These are phyloP conservation scores for Linum lewisii DNA, from an alignment of 345 rosid species.

Conservation along the genomic window DNA sequence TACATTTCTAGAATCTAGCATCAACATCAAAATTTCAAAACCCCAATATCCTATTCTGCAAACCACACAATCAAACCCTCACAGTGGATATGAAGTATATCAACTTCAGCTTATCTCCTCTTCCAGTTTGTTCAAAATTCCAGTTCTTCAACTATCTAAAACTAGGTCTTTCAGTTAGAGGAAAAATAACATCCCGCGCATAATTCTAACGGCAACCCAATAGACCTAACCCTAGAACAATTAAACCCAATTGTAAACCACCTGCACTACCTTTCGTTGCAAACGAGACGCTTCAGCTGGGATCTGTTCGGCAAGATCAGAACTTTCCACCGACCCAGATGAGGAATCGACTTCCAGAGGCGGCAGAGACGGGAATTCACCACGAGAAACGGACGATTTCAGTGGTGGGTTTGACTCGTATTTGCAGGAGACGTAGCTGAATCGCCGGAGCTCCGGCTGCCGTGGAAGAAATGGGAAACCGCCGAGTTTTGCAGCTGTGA, in stretches of 20 bases:
- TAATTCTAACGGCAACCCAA: neutral
- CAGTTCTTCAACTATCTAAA: neutral
- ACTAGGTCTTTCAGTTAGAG: neutral
- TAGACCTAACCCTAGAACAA: neutral
- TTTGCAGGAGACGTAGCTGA: conserved; percentile 33
- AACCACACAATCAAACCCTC: neutral
- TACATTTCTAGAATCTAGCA: neutral
- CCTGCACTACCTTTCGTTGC: conserved; percentile 47
- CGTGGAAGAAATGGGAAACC: conserved; percentile 17
- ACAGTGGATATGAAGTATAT: neutral
- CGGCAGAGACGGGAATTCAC: conserved; percentile 13
- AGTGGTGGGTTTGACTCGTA: conserved; percentile 18
- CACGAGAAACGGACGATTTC: neutral
- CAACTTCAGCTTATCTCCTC: neutral
- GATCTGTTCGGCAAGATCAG: conserved; percentile 25
- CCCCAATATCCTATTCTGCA: no score
- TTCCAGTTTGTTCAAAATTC: neutral
- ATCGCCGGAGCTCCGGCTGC: conserved; percentile 29
- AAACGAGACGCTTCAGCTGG: conserved; percentile 18
- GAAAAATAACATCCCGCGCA: neutral
- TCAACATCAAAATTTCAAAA: neutral
- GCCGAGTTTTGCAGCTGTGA: conserved; percentile 27
- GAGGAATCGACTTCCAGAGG: conserved; percentile 22
- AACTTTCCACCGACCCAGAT: conserved; percentile 23
- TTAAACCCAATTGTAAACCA: neutral